Percentiles rank a stretch among this genome's conserved stretches.
Evolutionary conservation across 2,329 filamentous ascomycete species (phyloP).

Genomic region (Verticillium isaacii): DNA sequence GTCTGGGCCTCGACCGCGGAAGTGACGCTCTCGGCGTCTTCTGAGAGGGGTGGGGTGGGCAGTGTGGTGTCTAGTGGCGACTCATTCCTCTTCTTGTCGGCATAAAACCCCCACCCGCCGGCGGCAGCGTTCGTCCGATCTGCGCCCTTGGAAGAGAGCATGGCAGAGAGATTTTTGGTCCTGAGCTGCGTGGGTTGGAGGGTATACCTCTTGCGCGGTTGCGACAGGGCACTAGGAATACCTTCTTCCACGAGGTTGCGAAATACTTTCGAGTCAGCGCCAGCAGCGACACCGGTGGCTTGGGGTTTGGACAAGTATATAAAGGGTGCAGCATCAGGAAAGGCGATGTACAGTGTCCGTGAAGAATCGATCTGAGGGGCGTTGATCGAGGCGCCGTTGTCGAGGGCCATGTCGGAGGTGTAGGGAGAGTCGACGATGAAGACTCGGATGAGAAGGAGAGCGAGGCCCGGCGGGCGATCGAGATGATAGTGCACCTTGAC

Average conservation of each 20-base stretch:
- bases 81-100: constrained; percentile 52
- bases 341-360: constrained; percentile 73
- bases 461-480: constrained; percentile 63
- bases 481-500: constrained; percentile 83
- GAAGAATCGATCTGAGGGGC: constrained; percentile 55
- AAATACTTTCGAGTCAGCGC: constrained; percentile 56
- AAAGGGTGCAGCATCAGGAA: constrained; percentile 74
- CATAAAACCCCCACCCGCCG: constrained; percentile 77
- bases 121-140: constrained; percentile 66
- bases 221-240: constrained; percentile 76
- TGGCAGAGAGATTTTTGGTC: constrained; percentile 65
- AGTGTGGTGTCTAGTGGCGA: constrained; percentile 51
- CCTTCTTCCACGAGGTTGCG: constrained; percentile 70
- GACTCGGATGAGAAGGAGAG: constrained; percentile 70
- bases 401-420: constrained; percentile 46
- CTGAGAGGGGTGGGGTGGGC: constrained; percentile 42
- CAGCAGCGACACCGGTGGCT: constrained; percentile 26
- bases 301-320: constrained; percentile 61
- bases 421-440: constrained; percentile 80
- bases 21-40: constrained; percentile 24
- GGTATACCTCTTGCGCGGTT: constrained; percentile 66
- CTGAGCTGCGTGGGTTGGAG: constrained; percentile 64
- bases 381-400: constrained; percentile 18
- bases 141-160: constrained; percentile 65
- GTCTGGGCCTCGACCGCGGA: constrained; percentile 18